Conservation (phyloP, 495 filamentous ascomycete genomes). For the Xylaria castorea region DNA sequence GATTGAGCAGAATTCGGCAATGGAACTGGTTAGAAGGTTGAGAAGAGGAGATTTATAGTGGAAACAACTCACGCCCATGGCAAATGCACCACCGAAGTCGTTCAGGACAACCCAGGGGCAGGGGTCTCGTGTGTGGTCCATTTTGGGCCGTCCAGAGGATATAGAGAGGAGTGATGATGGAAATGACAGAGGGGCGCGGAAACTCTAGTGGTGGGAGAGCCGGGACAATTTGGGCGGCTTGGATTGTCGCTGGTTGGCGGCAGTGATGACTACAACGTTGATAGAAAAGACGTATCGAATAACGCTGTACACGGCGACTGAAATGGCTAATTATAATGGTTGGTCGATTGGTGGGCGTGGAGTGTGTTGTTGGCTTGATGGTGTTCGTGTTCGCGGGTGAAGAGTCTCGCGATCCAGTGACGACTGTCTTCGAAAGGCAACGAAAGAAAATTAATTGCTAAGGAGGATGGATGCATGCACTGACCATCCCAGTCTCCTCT, state of each 20-base stretch:
- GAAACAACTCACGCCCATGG: slow-evolving; percentile 81
- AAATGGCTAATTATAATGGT: not conserved
- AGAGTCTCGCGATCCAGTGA: slow-evolving; percentile 10
- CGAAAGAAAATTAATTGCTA: slow-evolving; percentile 29
- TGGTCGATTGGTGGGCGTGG: not conserved
- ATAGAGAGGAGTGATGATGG: not conserved
- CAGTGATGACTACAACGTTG: not conserved
- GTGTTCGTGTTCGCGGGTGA: not conserved
- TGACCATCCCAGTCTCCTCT: not conserved
- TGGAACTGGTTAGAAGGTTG: not conserved
- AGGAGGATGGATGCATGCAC: not conserved
- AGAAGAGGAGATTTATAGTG: not conserved
- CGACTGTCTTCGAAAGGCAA: slow-evolving; percentile 18
- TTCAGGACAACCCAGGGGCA: slow-evolving; percentile 96
- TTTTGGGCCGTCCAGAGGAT: slow-evolving; percentile 34
- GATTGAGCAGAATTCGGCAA: not conserved
- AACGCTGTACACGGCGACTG: not conserved
- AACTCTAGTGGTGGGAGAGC: not conserved
- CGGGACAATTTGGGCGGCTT: not conserved
- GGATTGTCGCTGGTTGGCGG: not conserved
- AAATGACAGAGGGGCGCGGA: not conserved
- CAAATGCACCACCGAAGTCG: slow-evolving; percentile 96
- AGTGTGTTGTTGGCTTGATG: not conserved
- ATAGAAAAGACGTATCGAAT: not conserved
- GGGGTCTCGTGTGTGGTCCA: slow-evolving; percentile 88